Conservation (phyloP, 2,329 filamentous ascomycete genomes). For the Aspergillus cejpii region DNA sequence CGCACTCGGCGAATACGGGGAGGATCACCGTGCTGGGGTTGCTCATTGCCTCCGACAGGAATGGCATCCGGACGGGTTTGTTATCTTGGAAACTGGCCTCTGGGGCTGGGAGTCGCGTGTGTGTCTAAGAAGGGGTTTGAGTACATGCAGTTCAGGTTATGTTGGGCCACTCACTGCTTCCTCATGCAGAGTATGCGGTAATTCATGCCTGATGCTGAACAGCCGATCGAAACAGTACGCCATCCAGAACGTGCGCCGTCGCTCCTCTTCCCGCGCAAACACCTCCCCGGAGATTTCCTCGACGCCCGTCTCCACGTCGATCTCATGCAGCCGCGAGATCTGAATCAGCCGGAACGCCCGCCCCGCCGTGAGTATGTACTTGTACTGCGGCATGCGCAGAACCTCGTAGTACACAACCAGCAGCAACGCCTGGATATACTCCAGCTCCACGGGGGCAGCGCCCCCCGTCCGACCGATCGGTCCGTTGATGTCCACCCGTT, state of each 20-base stretch:
- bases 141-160: conserved; percentile 23
- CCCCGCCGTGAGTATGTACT: background rate
- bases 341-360: conserved; percentile 1
- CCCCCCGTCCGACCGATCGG: conserved; percentile 1
- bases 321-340: conserved; percentile 14
- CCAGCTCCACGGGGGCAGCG: conserved; percentile 15
- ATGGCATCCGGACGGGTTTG: conserved; percentile 21
- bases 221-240: conserved; percentile 37
- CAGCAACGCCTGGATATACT: conserved; percentile 36
- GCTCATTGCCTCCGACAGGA: conserved; percentile 28
- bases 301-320: conserved; percentile 10
- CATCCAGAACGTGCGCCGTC: conserved; percentile 38
- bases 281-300: conserved; percentile 8
- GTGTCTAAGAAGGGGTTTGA: background rate
- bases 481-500: conserved; percentile 12
- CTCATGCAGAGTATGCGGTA: conserved; percentile 26
- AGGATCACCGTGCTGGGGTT: conserved; percentile 11
- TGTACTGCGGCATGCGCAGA: conserved; percentile 14
- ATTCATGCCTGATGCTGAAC: conserved; percentile 27
- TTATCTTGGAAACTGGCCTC: conserved; percentile 35
- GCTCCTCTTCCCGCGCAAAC: conserved; percentile 32
- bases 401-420: conserved; percentile 36
- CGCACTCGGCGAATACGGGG: conserved; percentile 30
- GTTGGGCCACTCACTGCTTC: conserved; percentile 16
- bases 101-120: conserved; percentile 32